These are phyloP conservation scores for Cydonia oblonga DNA, from an alignment of 331 rosid genomes.

Conservation along the genomic window DNA sequence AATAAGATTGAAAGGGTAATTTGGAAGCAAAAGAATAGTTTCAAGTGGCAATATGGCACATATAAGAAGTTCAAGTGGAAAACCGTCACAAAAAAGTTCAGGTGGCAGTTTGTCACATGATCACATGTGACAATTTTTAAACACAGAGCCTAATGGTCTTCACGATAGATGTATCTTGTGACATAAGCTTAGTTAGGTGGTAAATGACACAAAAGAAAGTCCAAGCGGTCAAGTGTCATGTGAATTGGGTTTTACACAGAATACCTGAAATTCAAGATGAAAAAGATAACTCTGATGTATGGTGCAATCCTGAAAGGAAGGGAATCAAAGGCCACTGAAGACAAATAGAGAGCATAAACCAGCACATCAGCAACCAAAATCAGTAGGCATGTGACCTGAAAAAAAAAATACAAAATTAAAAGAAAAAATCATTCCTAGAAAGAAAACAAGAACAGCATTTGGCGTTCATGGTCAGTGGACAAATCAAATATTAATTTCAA, in stretches of 20 bases:
- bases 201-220: not conserved
- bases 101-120: not conserved
- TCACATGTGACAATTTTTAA: not conserved
- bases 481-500: not conserved
- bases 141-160: not conserved
- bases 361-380: slow-evolving; percentile 65
- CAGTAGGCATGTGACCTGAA: slow-evolving; percentile 57
- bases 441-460: not conserved
- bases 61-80: not conserved
- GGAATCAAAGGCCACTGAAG: slow-evolving; percentile 56
- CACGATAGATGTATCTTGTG: not conserved
- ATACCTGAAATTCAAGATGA: slow-evolving; percentile 77
- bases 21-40: not conserved
- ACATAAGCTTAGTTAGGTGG: not conserved
- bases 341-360: slow-evolving; percentile 56
- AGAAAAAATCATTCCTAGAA: not conserved
- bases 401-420: not conserved
- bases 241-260: not conserved
- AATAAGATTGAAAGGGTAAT: not conserved
- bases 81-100: too few relatives aligned
- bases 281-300: slow-evolving; percentile 79
- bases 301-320: slow-evolving; percentile 93
- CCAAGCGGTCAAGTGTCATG: not conserved
- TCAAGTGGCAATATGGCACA: not conserved
- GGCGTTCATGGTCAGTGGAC: not conserved